Base-by-base conservation (phyloP, 176 grass and related monocot genomes). In the Ampelocalamus luodianensis region DNA sequence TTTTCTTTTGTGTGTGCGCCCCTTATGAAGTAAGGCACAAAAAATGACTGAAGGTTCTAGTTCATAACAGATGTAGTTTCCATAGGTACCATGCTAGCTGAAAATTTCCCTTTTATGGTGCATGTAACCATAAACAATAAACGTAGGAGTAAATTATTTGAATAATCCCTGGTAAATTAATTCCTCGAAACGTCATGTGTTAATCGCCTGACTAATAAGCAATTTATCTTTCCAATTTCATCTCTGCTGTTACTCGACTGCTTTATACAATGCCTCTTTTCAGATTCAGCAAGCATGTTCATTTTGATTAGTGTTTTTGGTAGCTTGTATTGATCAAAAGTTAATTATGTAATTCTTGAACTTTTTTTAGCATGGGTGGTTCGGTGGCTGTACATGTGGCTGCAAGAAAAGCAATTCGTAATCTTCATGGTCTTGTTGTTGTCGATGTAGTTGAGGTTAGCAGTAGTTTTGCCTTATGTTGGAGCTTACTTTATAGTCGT, bases 381-480 rank as follows among this genome's bases (percentile, higher is more conserved):
- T 96, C 96, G 6, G 88, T 99, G 34, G 96, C 93, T 88, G 90
- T 99, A 74, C 90, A 99, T 89, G 91, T 99, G 68, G 91, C 96
- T 81, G 96, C 93, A 85, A 91, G 66, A 74, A 96, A 86, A 84
- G 86, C 70, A 53, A 74, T 99, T 48, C 75, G 11, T 62, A 96
- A 88, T 88, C 79, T 99, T 87, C 83, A 89, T 55, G 96, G 96
- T 54, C 93, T 99, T 86, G 48, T 99, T 56, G 93, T 99, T n/a
- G 39, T 99, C 56, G 96, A 99, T 84, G 93, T 99, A 72, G 96
- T 99, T 84, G 96, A 99, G 96, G 96, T 99, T 72, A 79, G 88
- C 66, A 72, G 65, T 6, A 54, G 40, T 85, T 86, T 92, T 79
- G 82, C 43, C 67, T 60, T 80, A 63, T n/a, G 26, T 76, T 36